These are phyloP conservation scores for Brasilioporus rufonigricans DNA, from an alignment of 768 basidiomycete species.

Conservation along the genomic window DNA sequence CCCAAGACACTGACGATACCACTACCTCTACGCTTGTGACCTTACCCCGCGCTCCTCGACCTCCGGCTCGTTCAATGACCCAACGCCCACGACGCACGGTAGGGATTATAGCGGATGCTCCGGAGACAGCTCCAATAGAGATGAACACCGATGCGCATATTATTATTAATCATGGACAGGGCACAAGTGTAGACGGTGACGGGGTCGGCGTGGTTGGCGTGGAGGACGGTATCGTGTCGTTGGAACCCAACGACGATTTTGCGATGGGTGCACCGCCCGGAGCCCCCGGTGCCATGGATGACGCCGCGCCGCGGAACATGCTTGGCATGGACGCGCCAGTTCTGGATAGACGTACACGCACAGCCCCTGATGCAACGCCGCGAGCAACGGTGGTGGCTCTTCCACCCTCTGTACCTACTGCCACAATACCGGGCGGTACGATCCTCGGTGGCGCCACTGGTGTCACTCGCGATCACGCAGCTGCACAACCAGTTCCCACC, in stretches of 20 bases:
- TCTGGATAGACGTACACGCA: slow-evolving; percentile 34
- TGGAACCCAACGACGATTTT: slow-evolving; percentile 84
- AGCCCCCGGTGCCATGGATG: slow-evolving; percentile 78
- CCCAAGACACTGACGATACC: slow-evolving; percentile 35
- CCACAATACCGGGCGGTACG: slow-evolving; percentile 10
- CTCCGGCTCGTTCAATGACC: slow-evolving; percentile 31
- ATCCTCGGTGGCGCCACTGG: slow-evolving; percentile 14
- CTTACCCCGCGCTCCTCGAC: slow-evolving; percentile 30
- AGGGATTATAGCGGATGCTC: slow-evolving; percentile 45
- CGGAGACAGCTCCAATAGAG: slow-evolving; percentile 34
- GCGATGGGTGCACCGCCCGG: slow-evolving; percentile 90
- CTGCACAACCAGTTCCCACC: slow-evolving; percentile 13
- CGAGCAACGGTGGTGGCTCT: slow-evolving; percentile 58
- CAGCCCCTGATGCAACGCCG: slow-evolving; percentile 59
- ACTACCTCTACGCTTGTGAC: slow-evolving; percentile 26
- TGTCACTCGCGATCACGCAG: slow-evolving; percentile 16
- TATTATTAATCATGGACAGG: slow-evolving; percentile 49
- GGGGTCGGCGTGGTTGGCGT: slow-evolving; percentile 48
- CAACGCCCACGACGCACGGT: slow-evolving; percentile 42
- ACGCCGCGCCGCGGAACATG: slow-evolving; percentile 26
- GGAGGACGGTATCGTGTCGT: slow-evolving; percentile 71
- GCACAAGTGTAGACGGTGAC: slow-evolving; percentile 37
- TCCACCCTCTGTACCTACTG: slow-evolving; percentile 34
- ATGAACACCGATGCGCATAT: slow-evolving; percentile 50
- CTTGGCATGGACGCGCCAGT: slow-evolving; percentile 26